phyloP scores from a whole-genome alignment of 2,329 filamentous ascomycete genomes.

The Trichoderma aggressivum region DNA sequence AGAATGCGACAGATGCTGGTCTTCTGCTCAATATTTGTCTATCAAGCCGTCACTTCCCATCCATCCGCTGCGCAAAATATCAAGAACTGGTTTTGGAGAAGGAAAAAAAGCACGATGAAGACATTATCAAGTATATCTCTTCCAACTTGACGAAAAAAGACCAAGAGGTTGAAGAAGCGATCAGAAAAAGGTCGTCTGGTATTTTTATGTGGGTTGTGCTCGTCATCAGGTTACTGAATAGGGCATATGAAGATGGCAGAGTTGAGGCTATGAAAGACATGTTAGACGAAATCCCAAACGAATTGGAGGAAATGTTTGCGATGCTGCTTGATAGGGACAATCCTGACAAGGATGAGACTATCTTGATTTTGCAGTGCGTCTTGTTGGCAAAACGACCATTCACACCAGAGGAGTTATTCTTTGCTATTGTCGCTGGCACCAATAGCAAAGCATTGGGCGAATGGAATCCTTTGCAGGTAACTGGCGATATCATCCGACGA shows the following conservation, averaged over 20 bases:
- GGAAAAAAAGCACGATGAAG: background rate
- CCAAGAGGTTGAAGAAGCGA: background rate
- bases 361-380: background rate
- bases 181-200: background rate
- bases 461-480: background rate
- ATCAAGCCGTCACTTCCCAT: background rate
- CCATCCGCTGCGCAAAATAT: background rate
- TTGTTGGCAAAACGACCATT: background rate
- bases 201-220: background rate
- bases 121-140: background rate
- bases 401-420: background rate
- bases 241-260: background rate
- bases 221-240: background rate
- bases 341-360: background rate
- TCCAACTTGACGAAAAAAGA: background rate
- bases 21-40: background rate
- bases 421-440: background rate
- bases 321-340: background rate
- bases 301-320: background rate
- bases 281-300: background rate
- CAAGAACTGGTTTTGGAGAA: background rate
- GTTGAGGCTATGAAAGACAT: background rate
- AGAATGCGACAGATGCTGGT: accelerated
- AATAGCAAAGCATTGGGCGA: background rate
- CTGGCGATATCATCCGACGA: background rate